Percentiles rank a stretch among this genome's conserved stretches.
phyloP scores from a whole-genome alignment of 2,329 filamentous ascomycete genomes.

The Sporothrix humicola region DNA sequence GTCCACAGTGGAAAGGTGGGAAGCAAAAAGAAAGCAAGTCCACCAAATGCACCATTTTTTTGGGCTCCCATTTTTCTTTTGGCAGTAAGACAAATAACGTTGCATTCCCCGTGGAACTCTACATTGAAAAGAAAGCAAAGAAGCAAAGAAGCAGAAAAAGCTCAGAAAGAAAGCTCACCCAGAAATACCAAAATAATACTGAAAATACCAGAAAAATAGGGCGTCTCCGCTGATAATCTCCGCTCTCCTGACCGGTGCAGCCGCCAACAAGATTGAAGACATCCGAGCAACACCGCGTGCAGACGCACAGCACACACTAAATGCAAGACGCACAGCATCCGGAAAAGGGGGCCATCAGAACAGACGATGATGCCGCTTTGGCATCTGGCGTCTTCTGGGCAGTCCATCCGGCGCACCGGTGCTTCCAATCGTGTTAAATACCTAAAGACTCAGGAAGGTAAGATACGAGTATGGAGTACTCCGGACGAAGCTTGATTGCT shows the following conservation, averaged over 20 bases:
- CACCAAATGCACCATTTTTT: not conserved
- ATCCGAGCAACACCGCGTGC: slow-evolving; percentile 20
- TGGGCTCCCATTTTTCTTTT: not conserved
- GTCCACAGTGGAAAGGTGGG: not conserved
- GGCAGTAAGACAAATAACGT: slow-evolving; percentile 17
- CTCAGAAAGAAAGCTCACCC: not conserved
- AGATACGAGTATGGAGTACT: slow-evolving; percentile 9
- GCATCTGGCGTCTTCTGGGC: not conserved
- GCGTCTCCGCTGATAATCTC: slow-evolving; percentile 39
- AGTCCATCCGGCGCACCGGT: not conserved
- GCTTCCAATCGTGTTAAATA: not conserved
- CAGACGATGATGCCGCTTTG: not conserved
- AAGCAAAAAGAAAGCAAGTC: not conserved
- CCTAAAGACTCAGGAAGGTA: not conserved
- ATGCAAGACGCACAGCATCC: not conserved
- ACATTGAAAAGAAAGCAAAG: slow-evolving; percentile 22
- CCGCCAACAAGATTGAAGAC: slow-evolving; percentile 36
- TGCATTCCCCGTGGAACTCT: slow-evolving; percentile 18
- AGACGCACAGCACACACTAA: not conserved
- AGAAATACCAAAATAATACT: not conserved
- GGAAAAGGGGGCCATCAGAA: not conserved
- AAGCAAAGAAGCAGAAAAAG: not conserved
- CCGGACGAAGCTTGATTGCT: not conserved
- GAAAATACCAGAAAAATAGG: not conserved
- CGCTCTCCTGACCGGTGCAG: slow-evolving; percentile 42